Percentiles rank a stretch among this genome's conserved stretches.
Conservation (phyloP, 495 filamentous ascomycete species). For the Trichocladium uniseriatum region DNA sequence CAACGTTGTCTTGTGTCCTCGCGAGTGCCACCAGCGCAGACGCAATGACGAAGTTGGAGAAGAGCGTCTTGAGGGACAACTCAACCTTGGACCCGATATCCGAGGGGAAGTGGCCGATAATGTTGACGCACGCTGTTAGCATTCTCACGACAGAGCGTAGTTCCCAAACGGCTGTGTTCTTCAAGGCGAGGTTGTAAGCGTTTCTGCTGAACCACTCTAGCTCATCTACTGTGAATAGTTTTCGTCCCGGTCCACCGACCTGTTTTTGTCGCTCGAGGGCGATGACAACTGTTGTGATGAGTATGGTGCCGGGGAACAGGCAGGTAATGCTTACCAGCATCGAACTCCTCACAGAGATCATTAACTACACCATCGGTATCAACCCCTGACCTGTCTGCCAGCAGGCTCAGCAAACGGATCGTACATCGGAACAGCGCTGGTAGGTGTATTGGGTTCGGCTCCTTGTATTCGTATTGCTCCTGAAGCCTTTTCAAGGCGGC, state of each 20-base stretch:
- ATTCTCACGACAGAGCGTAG: constrained; percentile 46
- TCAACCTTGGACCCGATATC: constrained; percentile 39
- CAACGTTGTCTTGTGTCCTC: constrained; percentile 52
- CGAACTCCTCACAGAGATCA: constrained; percentile 54
- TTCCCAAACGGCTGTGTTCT: constrained; percentile 46
- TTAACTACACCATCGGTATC: constrained; percentile 26
- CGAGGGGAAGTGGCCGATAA: constrained; percentile 51
- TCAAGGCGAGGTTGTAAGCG: constrained; percentile 64
- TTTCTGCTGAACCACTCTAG: constrained; percentile 76
- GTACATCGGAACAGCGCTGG: constrained; percentile 58
- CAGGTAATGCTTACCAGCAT: constrained; percentile 45
- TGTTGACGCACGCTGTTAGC: constrained; percentile 49
- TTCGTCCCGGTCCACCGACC: constrained; percentile 15
- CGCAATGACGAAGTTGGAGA: constrained; percentile 59
- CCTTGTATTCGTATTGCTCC: constrained; percentile 42
- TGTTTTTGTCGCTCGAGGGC: constrained; percentile 36
- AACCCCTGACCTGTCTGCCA: constrained; percentile 38
- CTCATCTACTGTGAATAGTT: constrained; percentile 49
- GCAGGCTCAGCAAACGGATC: constrained; percentile 48
- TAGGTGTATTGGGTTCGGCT: constrained; percentile 48
- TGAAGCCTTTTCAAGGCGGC: constrained; percentile 50
- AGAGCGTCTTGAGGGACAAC: constrained; percentile 48
- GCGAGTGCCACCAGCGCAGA: constrained; percentile 53
- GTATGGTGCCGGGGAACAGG: background rate
- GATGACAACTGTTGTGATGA: constrained; percentile 32